Conservation (phyloP, 2,329 filamentous ascomycete genomes). For the Chalaropsis thielavioides region DNA sequence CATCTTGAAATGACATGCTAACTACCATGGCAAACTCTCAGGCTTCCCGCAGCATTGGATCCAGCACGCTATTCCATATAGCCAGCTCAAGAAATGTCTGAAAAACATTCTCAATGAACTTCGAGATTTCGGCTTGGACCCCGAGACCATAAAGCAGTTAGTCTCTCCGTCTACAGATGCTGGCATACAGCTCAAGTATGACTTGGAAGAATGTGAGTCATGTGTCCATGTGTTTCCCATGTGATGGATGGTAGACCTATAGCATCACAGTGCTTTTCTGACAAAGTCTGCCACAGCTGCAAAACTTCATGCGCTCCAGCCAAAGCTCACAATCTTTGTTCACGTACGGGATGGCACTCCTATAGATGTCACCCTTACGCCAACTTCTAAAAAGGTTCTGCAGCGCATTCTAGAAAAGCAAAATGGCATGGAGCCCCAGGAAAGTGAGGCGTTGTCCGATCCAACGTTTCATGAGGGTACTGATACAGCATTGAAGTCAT, state of each 20-base stretch:
- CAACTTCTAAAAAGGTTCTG: constrained; percentile 49
- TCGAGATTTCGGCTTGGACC: constrained; percentile 53
- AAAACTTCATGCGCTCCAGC: constrained; percentile 39
- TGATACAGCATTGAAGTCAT: not conserved
- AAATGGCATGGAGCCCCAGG: not conserved
- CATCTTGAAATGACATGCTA: not conserved
- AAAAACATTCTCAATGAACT: constrained; percentile 66
- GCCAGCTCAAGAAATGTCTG: constrained; percentile 76
- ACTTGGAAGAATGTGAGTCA: constrained; percentile 33
- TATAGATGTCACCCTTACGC: constrained; percentile 52
- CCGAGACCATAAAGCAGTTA: constrained; percentile 52
- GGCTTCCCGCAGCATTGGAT: constrained; percentile 62
- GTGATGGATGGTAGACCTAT: not conserved
- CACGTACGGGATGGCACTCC: constrained; percentile 51
- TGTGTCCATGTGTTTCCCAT: not conserved
- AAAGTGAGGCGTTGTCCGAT: not conserved
- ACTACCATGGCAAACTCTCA: constrained; percentile 19
- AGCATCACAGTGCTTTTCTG: not conserved
- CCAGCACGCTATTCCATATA: constrained; percentile 65
- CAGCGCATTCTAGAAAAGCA: constrained; percentile 33
- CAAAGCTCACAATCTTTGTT: constrained; percentile 56
- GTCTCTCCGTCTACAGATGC: constrained; percentile 37
- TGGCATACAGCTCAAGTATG: constrained; percentile 38
- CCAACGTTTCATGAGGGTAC: not conserved
- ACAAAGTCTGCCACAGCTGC: constrained; percentile 22